These are phyloP conservation scores for Calycina herbarum DNA, from an alignment of 2,329 filamentous ascomycete genomes.

Conservation along the genomic window DNA sequence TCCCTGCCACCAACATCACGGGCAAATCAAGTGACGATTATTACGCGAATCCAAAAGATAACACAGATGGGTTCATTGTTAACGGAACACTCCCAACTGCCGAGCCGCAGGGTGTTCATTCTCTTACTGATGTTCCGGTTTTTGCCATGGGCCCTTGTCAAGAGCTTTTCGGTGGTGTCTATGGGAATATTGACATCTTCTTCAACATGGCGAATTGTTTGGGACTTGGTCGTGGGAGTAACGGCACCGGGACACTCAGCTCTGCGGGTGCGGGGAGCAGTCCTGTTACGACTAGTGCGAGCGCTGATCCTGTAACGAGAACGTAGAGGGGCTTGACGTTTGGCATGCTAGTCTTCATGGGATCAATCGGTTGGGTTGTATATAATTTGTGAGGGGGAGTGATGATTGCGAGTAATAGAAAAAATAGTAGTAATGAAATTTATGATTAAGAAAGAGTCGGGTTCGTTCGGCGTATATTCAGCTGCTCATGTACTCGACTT, in stretches of 20 bases:
- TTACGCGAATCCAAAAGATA: conserved; percentile 68
- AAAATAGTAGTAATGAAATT: background rate
- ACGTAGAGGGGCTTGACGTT: conserved; percentile 24
- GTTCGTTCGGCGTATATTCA: too few relatives aligned
- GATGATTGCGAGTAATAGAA: background rate
- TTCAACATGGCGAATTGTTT: conserved; percentile 58
- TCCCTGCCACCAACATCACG: conserved; percentile 56
- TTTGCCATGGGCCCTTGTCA: conserved; percentile 79
- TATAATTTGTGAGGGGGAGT: conserved; percentile 16
- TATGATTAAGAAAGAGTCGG: too few relatives aligned
- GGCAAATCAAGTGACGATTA: conserved; percentile 55
- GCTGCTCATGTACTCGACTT: too few relatives aligned
- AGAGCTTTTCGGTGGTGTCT: conserved; percentile 71
- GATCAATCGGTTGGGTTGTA: conserved; percentile 25
- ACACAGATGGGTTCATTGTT: conserved; percentile 64
- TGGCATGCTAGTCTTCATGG: conserved; percentile 26
- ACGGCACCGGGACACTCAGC: conserved; percentile 17
- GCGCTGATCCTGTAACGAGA: conserved; percentile 13
- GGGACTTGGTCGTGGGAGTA: conserved; percentile 27
- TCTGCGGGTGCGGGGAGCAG: conserved; percentile 5
- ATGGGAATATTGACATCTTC: conserved; percentile 71
- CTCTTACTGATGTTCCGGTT: conserved; percentile 74
- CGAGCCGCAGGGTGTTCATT: conserved; percentile 71
- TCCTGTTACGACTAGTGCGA: conserved; percentile 13
- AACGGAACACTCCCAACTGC: conserved; percentile 71